Percentiles rank a stretch among this genome's conserved stretches.
phyloP scores from a whole-genome alignment of 768 basidiomycete genomes.

The Grammothele lineata region DNA sequence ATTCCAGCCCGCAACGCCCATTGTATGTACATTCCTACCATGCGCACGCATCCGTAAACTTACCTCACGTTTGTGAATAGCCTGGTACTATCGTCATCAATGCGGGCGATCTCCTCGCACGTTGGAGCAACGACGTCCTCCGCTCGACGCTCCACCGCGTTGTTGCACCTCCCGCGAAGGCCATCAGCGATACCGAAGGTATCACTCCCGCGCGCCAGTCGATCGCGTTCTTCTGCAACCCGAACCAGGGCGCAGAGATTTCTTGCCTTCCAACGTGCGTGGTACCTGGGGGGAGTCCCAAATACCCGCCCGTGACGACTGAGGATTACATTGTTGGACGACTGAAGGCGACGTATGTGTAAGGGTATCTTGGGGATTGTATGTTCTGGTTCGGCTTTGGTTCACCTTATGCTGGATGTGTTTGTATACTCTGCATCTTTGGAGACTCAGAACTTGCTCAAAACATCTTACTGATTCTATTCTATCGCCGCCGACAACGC shows the following conservation, averaged over 20 bases:
- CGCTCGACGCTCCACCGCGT: constrained; percentile 82
- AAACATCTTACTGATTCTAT: no score
- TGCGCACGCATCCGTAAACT: no score
- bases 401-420: no score
- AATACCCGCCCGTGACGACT: constrained; percentile 68
- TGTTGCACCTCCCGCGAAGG: constrained; percentile 60
- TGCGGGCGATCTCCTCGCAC: constrained; percentile 72
- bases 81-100: constrained; percentile 82
- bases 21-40: constrained; percentile 46
- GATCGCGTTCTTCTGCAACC: constrained; percentile 86
- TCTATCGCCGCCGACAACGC: no score
- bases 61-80: constrained; percentile 34
- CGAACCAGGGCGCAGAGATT: constrained; percentile 65
- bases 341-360: constrained; percentile 29
- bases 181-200: constrained; percentile 44
- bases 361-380: no score
- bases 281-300: constrained; percentile 47
- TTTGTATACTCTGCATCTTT: no score
- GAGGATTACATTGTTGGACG: constrained; percentile 76
- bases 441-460: no score
- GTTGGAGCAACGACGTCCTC: constrained; percentile 81
- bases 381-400: no score
- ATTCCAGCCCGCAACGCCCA: constrained; percentile 70
- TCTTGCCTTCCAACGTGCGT: constrained; percentile 64
- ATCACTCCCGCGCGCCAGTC: constrained; percentile 68